phyloP scores from a whole-genome alignment of 2,329 filamentous ascomycete species.

The Talaromyces albobiverticillius region DNA sequence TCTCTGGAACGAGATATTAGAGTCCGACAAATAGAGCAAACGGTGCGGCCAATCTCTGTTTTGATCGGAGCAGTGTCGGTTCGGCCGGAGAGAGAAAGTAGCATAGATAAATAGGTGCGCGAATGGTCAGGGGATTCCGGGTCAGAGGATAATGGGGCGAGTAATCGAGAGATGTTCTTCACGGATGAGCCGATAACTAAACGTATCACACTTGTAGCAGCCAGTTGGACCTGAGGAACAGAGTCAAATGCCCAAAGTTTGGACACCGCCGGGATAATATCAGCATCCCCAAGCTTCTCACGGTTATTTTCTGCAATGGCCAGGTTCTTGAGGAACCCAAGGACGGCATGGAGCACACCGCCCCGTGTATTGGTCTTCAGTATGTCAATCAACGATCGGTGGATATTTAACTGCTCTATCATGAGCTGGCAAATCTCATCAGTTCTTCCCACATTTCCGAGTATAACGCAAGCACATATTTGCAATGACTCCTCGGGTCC shows the following conservation, averaged over 20 bases:
- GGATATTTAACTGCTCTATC: constrained; percentile 38
- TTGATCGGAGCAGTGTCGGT: constrained; percentile 45
- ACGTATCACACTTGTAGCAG: constrained; percentile 40
- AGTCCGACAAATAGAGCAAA: constrained; percentile 45
- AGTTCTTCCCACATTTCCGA: constrained; percentile 47
- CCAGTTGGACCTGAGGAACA: constrained; percentile 44
- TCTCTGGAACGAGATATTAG: constrained; percentile 27
- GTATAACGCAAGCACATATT: constrained; percentile 46
- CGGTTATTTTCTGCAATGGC: constrained; percentile 44
- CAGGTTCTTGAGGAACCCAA: constrained; percentile 49
- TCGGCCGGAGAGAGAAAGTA: constrained; percentile 41
- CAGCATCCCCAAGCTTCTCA: constrained; percentile 35
- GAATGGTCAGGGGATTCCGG: constrained; percentile 26
- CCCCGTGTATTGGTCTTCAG: constrained; percentile 35
- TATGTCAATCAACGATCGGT: constrained; percentile 39
- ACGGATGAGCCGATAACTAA: constrained; percentile 37
- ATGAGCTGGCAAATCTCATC: constrained; percentile 42
- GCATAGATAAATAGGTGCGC: constrained; percentile 38
- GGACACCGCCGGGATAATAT: constrained; percentile 37
- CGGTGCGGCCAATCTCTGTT: constrained; percentile 46
- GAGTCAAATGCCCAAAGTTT: constrained; percentile 40
- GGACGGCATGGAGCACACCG: constrained; percentile 41
- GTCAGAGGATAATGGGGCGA: constrained; percentile 30
- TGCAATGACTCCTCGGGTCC: constrained; percentile 42
- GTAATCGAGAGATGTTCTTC: constrained; percentile 36